Evolutionary conservation across 179 eudicot species (phyloP).

Genomic region (Carnegiea gigantea): DNA sequence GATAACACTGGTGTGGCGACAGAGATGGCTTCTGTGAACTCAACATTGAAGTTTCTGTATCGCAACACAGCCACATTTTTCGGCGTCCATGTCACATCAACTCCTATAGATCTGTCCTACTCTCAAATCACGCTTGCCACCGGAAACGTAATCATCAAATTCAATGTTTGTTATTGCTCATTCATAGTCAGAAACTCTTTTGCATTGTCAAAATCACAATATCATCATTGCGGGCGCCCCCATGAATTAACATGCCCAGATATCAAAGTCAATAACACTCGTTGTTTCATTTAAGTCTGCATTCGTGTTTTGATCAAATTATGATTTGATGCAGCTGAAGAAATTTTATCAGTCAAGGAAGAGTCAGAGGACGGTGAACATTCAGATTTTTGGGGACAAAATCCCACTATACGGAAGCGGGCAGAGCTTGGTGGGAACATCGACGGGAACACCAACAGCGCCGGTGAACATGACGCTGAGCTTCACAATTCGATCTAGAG

Average conservation of each 20-base stretch:
- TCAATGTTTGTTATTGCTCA: background rate
- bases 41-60: conserved; percentile 61
- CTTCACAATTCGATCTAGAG: conserved; percentile 65
- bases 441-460: conserved; percentile 48
- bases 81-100: conserved; percentile 74
- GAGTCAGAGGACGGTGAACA: conserved; percentile 57
- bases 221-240: background rate
- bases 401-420: conserved; percentile 84
- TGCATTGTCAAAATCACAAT: background rate
- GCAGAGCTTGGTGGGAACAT: conserved; percentile 46
- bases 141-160: conserved; percentile 53
- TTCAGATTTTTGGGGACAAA: conserved; percentile 43
- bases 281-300: background rate
- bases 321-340: conserved; percentile 49
- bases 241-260: background rate
- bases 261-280: background rate
- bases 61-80: conserved; percentile 80
- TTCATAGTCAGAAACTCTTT: background rate
- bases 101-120: conserved; percentile 61
- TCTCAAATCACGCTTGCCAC: conserved; percentile 60
- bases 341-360: conserved; percentile 78
- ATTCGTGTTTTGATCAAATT: too few species aligned
- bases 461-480: conserved; percentile 61
- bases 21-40: conserved; percentile 69
- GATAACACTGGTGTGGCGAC: conserved; percentile 78